Conservation (phyloP, 441 rosid species). For the Populus hybrid region DNA sequence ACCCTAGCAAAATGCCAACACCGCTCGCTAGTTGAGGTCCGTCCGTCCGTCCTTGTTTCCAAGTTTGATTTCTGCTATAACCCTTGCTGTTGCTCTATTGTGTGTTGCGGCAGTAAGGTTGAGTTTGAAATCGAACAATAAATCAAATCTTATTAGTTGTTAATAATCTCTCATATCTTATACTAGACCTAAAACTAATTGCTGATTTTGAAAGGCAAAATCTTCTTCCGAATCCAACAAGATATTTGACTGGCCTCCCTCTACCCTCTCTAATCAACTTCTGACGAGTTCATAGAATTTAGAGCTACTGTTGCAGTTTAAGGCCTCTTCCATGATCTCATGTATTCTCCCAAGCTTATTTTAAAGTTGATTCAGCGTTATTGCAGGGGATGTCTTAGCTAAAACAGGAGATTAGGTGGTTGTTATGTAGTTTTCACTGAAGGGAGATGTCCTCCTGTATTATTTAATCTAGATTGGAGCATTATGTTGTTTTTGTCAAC, state of each 20-base stretch:
- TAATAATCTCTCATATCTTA: not conserved
- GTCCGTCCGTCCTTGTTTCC: not conserved
- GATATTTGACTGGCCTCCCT: not conserved
- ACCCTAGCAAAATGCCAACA: not conserved
- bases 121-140: not conserved
- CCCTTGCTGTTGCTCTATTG: not conserved
- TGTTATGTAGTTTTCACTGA: not conserved
- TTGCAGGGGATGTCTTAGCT: too few species aligned
- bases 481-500: too few species aligned
- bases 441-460: too few species aligned
- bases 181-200: not conserved
- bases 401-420: constrained; percentile 6
- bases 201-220: not conserved
- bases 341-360: too few species aligned
- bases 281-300: not conserved
- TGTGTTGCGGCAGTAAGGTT: too few species aligned
- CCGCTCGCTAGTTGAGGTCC: not conserved
- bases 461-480: too few species aligned
- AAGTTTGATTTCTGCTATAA: not conserved
- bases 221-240: not conserved
- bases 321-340: not conserved
- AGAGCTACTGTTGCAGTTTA: not conserved
- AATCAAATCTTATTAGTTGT: not conserved
- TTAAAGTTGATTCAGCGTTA: too few species aligned
- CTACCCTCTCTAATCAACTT: not conserved